These are phyloP conservation scores for Lithocarpus polystachyus DNA, from an alignment of 306 rosid species.

Conservation along the genomic window DNA sequence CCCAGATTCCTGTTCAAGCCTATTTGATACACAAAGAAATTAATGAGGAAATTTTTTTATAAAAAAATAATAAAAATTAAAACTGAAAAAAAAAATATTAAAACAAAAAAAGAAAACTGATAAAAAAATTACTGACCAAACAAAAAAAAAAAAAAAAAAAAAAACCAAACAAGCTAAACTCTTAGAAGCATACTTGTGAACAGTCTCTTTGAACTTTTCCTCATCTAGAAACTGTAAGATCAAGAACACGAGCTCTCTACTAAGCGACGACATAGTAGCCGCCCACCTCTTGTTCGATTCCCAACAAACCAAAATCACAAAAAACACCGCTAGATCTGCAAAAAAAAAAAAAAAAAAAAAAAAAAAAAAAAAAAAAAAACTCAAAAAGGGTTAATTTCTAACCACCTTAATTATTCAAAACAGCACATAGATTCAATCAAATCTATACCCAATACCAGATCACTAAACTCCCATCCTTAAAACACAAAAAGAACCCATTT, in stretches of 20 bases:
- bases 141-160: not conserved
- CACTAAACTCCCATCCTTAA: conserved; percentile 22
- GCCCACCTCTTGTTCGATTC: conserved; percentile 39
- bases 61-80: no score
- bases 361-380: not conserved
- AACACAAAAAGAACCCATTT: conserved; percentile 31
- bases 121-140: conserved; percentile 9
- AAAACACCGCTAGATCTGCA: conserved; percentile 72
- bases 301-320: conserved; percentile 39
- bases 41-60: conserved; percentile 8
- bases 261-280: conserved; percentile 84
- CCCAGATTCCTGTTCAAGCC: conserved; percentile 98
- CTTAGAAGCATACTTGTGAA: conserved; percentile 75
- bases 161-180: conserved; percentile 3
- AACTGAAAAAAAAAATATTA: no score
- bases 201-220: conserved; percentile 98
- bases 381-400: conserved; percentile 21
- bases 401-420: conserved; percentile 25
- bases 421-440: not conserved
- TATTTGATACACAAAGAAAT: conserved; percentile 31
- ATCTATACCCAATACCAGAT: conserved; percentile 38
- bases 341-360: not conserved
- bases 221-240: conserved; percentile 98
- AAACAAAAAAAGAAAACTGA: conserved; percentile 16
- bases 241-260: conserved; percentile 98